Base-by-base conservation (phyloP, 306 rosid genomes). In the Gillenia trifoliata region DNA sequence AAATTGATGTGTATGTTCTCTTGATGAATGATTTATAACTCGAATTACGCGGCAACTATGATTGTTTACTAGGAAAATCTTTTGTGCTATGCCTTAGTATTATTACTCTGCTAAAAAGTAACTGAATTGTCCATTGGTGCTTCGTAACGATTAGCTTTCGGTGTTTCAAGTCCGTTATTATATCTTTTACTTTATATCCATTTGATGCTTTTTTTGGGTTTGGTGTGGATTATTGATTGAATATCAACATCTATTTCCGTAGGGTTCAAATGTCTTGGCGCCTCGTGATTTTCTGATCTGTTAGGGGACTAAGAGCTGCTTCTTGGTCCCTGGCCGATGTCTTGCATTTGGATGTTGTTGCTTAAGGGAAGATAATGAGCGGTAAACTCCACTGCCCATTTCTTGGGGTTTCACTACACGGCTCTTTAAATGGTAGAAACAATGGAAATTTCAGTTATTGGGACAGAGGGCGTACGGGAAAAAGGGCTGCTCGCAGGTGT, bases 241-340 rank as follows among this genome's bases (percentile, higher is more conserved):
- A 40, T 36, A 22, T 75, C 38, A 20, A 2, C 33, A 40, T 68
- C 28, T 78, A 17, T 72, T 69, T 70, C 20, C 12, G 1, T 66
- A 74, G 79, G 83, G 70, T 60, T 65, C 61, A 47, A 41, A 81
- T 82, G 84, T 61, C 22, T 66, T 70, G 20, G 55, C 23, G 4
- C 69, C 31, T 40, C 71, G 50, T 71, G 76, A 72, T 65, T 36
- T 70, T 74, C 74, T 75, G 79, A 78, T 68, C 68, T 71, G 61
- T 68, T 65, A 45, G 80, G 88, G 90, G 85, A 73, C 90, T 82
- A 55, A 86, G 92, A 73, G 85, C 77, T 19, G 82, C 73, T 74
- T 87, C 91, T 81, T 83, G 86, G 87, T 84, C 89, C 89, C 87
- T 76, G 31, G 68, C 75, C 23, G 50, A 85, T 85, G 91, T 80